Conservation (phyloP, 2,329 filamentous ascomycete genomes). For the Chalaropsis ovoidea region DNA sequence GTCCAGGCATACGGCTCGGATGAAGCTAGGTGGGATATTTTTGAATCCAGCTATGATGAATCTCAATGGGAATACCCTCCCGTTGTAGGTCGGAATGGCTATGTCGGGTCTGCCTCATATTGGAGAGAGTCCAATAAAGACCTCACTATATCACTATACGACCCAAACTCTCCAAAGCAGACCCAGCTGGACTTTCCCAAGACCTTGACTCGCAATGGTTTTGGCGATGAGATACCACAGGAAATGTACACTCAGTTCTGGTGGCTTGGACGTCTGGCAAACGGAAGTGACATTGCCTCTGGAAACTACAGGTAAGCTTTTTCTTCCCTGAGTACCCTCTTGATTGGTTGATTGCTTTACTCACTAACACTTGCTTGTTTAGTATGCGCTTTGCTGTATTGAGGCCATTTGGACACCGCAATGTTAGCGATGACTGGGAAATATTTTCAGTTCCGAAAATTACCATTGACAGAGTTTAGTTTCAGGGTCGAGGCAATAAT, state of each 20-base stretch:
- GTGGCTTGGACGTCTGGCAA: slow-evolving; percentile 30
- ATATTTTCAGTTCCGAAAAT: slow-evolving; percentile 21
- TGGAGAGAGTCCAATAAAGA: slow-evolving; percentile 26
- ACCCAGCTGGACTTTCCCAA: slow-evolving; percentile 28
- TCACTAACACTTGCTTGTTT: background rate
- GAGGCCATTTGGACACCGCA: slow-evolving; percentile 29
- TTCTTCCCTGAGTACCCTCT: background rate
- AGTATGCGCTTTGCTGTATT: slow-evolving; percentile 29
- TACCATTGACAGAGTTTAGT: slow-evolving; percentile 5
- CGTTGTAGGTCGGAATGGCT: slow-evolving; percentile 33
- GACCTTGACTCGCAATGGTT: slow-evolving; percentile 26
- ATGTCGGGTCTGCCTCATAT: slow-evolving; percentile 34
- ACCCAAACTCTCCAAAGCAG: slow-evolving; percentile 28
- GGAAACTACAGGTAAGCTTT: slow-evolving; percentile 28
- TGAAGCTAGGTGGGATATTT: slow-evolving; percentile 36
- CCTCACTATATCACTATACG: slow-evolving; percentile 26
- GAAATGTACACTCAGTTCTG: slow-evolving; percentile 26
- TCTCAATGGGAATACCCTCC: slow-evolving; percentile 36
- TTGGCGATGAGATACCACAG: background rate
- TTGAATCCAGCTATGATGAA: slow-evolving; percentile 34
- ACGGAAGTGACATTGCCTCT: slow-evolving; percentile 29
- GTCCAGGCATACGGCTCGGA: slow-evolving; percentile 32
- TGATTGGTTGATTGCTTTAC: background rate
- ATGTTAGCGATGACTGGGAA: slow-evolving; percentile 28
- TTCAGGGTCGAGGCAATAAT: background rate